Base-by-base conservation (phyloP, 352 stramenopile species). In the Phytophthora hibernalis region DNA sequence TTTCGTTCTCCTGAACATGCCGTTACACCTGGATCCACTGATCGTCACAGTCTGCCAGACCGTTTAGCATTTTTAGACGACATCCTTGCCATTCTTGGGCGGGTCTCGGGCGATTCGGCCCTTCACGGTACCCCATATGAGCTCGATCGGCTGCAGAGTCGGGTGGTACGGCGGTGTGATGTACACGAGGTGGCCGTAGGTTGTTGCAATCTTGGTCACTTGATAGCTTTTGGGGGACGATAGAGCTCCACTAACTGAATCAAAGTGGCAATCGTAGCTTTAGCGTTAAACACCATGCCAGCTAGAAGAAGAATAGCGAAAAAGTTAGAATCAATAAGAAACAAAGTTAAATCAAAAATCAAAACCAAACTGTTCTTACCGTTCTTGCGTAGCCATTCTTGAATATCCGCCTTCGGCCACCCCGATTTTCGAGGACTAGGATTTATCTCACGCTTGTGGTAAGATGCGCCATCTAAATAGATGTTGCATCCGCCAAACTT, bases 131-230 rank as follows among this genome's bases (percentile, higher is more conserved):
- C 35, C 35, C 54, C 43, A 62, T 16, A 62, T 62, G 2, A 62
- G 30, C 42, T 62, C 54, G 15, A 62, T 62, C 0, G 54, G 54
- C 16, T 62, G 54, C 9, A 62, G 11, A 3, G 20, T 38, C 2
- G 44, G 54, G 16, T 62, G 54, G 21, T 62, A 62, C 6, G 43
- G 30, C 0, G 54, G 54, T 21, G 43, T 62, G 8, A 30, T 54
- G 43, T 30, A 54, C 13, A 62, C 28, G 6, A 40, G 9, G 13
- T 54, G 54, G 2, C 22, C 10, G n/a, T 62, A 30, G 4, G 7
- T 37, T 7, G 16, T 51, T 2, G 54, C 30, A 42, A 62, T 45
- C 4, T 15, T 43, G 9, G 3, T 54, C 1, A 35, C 43, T 28
- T 8, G 12, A n/a, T 49, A 48, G 12, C 21, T 9, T 49, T 44